phyloP scores from a whole-genome alignment of 2,329 filamentous ascomycete genomes.

The Apiospora hydei region DNA sequence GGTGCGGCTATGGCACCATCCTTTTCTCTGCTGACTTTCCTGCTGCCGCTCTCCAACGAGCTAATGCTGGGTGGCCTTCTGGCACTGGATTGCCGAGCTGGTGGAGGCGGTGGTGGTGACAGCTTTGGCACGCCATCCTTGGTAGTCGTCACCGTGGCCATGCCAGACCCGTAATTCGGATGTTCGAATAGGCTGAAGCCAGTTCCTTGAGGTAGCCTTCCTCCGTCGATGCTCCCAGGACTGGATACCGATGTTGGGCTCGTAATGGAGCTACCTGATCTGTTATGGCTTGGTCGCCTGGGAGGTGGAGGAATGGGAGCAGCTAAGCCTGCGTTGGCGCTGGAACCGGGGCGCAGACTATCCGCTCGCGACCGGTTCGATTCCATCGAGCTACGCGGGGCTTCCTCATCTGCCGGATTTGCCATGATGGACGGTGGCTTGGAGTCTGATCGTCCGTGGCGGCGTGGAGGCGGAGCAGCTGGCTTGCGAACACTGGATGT shows the following conservation, averaged over 20 bases:
- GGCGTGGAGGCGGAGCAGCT: slow-evolving; percentile 60
- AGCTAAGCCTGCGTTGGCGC: slow-evolving; percentile 34
- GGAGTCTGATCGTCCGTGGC: slow-evolving; percentile 56
- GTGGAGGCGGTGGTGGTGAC: slow-evolving; percentile 53
- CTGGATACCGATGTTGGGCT: slow-evolving; percentile 41
- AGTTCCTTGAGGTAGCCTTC: slow-evolving; percentile 31
- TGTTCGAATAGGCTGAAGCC: slow-evolving; percentile 26
- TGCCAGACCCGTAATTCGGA: background rate
- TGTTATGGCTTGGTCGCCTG: slow-evolving; percentile 52
- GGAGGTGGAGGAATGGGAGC: slow-evolving; percentile 63
- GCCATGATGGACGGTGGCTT: slow-evolving; percentile 39
- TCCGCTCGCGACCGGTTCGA: slow-evolving; percentile 56
- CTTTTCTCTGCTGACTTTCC: slow-evolving; percentile 42
- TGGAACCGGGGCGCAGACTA: slow-evolving; percentile 50
- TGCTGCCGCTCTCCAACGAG: slow-evolving; percentile 48
- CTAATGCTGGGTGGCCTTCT: slow-evolving; percentile 53
- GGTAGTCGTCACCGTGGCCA: slow-evolving; percentile 32
- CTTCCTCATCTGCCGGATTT: slow-evolving; percentile 45
- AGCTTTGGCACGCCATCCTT: slow-evolving; percentile 40
- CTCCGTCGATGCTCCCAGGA: slow-evolving; percentile 32
- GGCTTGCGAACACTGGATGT: slow-evolving; percentile 49
- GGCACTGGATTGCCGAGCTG: slow-evolving; percentile 52
- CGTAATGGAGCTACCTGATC: slow-evolving; percentile 38
- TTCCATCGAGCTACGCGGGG: slow-evolving; percentile 58
- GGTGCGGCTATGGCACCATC: slow-evolving; percentile 38